These are phyloP conservation scores for Phanerochaete carnosa DNA, from an alignment of 768 basidiomycete genomes.

Conservation along the genomic window DNA sequence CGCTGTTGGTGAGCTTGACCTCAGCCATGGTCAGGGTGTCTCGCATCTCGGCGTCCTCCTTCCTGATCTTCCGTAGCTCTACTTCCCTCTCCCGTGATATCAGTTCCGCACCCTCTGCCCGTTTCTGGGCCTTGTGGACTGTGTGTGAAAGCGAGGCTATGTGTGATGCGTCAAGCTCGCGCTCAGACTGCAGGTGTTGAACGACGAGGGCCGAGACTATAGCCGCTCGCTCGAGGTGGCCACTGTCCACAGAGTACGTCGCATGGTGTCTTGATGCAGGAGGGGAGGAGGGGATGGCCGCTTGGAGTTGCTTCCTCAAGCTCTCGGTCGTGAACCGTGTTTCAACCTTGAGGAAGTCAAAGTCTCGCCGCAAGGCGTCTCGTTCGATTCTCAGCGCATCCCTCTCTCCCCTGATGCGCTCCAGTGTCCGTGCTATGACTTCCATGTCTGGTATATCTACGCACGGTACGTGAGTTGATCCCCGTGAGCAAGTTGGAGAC, in stretches of 20 bases:
- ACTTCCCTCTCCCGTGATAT: not conserved
- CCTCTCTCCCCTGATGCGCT: constrained; percentile 7
- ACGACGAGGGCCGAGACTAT: constrained; percentile 10
- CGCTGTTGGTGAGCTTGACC: constrained; percentile 9
- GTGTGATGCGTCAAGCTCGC: not conserved
- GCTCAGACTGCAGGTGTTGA: constrained; percentile 10
- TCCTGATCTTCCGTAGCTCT: not conserved
- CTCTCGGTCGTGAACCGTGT: constrained; percentile 61
- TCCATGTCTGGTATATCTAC: constrained; percentile 4
- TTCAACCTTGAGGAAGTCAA: constrained; percentile 69
- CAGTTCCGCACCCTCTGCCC: not conserved
- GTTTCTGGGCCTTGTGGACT: not conserved
- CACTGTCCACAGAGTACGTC: not conserved
- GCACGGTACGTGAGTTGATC: not conserved
- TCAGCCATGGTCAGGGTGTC: constrained; percentile 11
- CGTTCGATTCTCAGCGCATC: constrained; percentile 53
- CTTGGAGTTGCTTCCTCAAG: constrained; percentile 46
- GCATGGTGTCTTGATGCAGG: not conserved
- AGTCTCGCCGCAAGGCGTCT: constrained; percentile 55
- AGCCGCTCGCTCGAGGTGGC: not conserved
- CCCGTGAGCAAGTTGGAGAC: not conserved
- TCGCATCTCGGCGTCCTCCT: constrained; percentile 15
- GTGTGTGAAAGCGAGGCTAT: not conserved
- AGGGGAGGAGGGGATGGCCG: constrained; percentile 13
- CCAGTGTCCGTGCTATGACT: not conserved